Evolutionary conservation across 495 filamentous ascomycete species (phyloP).

Genomic region (Aeminium ludgeri): DNA sequence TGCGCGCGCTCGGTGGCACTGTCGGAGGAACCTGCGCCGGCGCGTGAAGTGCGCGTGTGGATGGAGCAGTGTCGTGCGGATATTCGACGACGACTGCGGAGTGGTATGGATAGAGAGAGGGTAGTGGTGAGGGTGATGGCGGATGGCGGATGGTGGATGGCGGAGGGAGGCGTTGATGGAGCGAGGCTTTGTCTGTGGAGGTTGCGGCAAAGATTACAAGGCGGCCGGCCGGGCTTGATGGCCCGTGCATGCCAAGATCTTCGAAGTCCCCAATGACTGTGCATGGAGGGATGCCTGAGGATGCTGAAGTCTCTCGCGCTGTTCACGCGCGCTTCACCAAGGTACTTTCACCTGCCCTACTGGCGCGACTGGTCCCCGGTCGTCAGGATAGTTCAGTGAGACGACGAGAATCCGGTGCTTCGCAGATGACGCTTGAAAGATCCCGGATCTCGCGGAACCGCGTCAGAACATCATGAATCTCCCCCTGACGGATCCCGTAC

Average conservation of each 20-base stretch:
- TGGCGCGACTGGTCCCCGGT: too few species aligned
- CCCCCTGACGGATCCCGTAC: constrained; percentile 60
- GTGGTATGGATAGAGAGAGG: not conserved
- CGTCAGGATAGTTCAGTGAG: too few species aligned
- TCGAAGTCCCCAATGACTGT: too few species aligned
- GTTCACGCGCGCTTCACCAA: too few species aligned
- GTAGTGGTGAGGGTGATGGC: not conserved
- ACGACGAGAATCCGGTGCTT: too few species aligned
- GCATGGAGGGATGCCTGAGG: too few species aligned
- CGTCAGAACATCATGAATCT: constrained; percentile 45
- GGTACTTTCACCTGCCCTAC: too few species aligned
- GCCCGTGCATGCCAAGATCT: not conserved
- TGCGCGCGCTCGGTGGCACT: too few species aligned
- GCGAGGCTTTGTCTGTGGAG: not conserved
- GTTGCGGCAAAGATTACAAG: not conserved
- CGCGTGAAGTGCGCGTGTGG: not conserved
- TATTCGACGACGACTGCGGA: not conserved
- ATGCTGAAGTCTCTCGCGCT: too few species aligned
- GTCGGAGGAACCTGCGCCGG: too few species aligned
- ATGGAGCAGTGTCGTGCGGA: constrained; percentile 3
- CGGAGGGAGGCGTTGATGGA: not conserved
- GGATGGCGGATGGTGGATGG: not conserved
- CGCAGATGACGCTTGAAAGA: too few species aligned
- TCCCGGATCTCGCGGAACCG: too few species aligned
- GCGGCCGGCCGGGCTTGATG: not conserved